Base-by-base conservation (phyloP, 768 basidiomycete species). In the Trametes punicea region DNA sequence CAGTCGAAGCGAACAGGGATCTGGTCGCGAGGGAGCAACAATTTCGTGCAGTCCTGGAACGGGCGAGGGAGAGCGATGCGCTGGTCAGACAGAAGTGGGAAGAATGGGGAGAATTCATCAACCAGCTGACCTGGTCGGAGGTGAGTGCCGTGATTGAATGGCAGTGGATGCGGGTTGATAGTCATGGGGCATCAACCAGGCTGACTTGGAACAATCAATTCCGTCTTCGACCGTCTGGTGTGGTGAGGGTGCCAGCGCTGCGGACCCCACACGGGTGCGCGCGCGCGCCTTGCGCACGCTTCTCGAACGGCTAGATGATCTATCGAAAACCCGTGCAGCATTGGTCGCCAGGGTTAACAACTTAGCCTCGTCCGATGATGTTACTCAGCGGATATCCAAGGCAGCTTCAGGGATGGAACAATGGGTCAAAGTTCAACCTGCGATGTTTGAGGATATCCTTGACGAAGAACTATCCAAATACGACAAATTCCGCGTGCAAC, bases 381-480 rank as follows among this genome's bases (percentile, higher is more conserved):
- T 98, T 45, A 78, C 81, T 11, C 73, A 80, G 6, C 79, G 81
- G 2, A 82, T 98, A 21, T 63, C 89, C 60, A 78, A 75, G 47
- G 84, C 84, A 21, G 84, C 91, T 0, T 74, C 79, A 15, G 80
- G 81, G 2, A 77, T 93, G 41, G 85, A 87, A 48, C 77, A 80
- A 23, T 78, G 87, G 68, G 73, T 75, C 3, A 85, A 92, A 63
- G 81, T 92, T 16, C 83, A 85, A 31, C 84, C 95, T 0, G 88
- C 85, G 21, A 88, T 88, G 85, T 98, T 98, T 67, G 90, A 94
- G 65, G 87, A 89, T 51, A 75, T 90, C 11, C 81, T 87, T 26
- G 87, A 92, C 53, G 80, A 83, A 57, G 88, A 90, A 64, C 70
- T 98, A 47, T 79, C 78, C 0, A 94, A 93, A 71, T 95, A 93